Conservation (phyloP, 73 alveolate species). For the Uronychia binucleata region DNA sequence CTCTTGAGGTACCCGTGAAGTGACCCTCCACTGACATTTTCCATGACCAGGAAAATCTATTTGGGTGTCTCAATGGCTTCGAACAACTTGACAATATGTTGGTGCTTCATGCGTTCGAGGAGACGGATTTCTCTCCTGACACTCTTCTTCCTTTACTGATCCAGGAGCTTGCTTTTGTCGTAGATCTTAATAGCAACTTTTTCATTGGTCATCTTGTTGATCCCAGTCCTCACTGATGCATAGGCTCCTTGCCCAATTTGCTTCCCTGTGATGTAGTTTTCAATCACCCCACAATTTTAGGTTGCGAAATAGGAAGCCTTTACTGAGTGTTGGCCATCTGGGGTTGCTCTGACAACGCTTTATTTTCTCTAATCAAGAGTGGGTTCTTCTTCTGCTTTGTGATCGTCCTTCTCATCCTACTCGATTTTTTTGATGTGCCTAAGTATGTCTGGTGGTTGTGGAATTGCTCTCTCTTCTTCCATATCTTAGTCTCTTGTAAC, state of each 20-base stretch:
- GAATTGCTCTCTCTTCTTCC: too few relatives aligned
- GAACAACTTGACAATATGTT: constrained; percentile 82
- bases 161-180: constrained; percentile 86
- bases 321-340: too few relatives aligned
- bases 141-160: constrained; percentile 81
- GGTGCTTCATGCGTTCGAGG: constrained; percentile 77
- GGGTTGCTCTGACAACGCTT: too few relatives aligned
- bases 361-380: too few relatives aligned
- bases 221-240: constrained; percentile 88
- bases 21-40: constrained; percentile 91
- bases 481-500: too few relatives aligned
- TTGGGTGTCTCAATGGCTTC: constrained; percentile 86
- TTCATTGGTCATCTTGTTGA: constrained; percentile 69
- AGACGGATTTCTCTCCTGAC: constrained; percentile 90
- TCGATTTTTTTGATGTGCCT: too few relatives aligned
- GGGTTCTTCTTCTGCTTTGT: too few relatives aligned
- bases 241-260: constrained; percentile 91
- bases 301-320: constrained; percentile 12
- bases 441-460: too few relatives aligned
- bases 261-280: constrained; percentile 72
- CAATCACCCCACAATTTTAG: constrained; percentile 47
- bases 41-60: constrained; percentile 83
- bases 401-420: too few relatives aligned
- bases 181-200: constrained; percentile 87
- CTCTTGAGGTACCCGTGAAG: constrained; percentile 71